Evolutionary conservation across 345 rosid species (phyloP).

Genomic region (Salix purpurea): DNA sequence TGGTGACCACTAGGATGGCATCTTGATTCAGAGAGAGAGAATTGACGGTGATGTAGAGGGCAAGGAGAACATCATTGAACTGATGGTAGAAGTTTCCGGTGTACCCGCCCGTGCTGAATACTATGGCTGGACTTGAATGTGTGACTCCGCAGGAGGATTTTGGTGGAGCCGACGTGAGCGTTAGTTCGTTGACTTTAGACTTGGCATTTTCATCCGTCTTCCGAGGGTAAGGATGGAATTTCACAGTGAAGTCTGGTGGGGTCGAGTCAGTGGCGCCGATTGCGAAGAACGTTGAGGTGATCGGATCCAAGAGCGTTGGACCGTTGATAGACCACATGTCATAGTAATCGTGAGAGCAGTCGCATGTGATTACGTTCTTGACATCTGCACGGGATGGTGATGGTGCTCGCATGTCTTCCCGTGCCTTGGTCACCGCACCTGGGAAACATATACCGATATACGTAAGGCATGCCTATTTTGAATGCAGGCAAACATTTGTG

Average conservation of each 20-base stretch:
- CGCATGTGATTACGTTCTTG: slow-evolving; percentile 26
- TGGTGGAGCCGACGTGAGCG: slow-evolving; percentile 20
- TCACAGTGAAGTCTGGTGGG: slow-evolving; percentile 6
- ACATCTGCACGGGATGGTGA: background rate
- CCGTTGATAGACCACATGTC: slow-evolving; percentile 37
- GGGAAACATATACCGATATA: background rate
- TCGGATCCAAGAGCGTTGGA: slow-evolving; percentile 31
- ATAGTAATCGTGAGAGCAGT: slow-evolving; percentile 25
- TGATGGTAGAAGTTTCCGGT: slow-evolving; percentile 40
- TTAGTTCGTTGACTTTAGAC: slow-evolving; percentile 33
- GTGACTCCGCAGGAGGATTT: slow-evolving; percentile 19
- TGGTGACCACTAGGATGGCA: slow-evolving; percentile 14
- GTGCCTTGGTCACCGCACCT: background rate
- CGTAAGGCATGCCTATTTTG: background rate
- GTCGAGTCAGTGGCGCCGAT: background rate
- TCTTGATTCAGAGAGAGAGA: slow-evolving; percentile 20
- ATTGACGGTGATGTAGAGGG: slow-evolving; percentile 37
- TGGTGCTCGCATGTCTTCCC: background rate
- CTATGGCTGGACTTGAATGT: slow-evolving; percentile 31
- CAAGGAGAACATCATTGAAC: slow-evolving; percentile 31
- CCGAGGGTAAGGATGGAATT: slow-evolving; percentile 38
- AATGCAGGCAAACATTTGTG: no score
- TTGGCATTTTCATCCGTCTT: slow-evolving; percentile 29
- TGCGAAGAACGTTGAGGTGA: slow-evolving; percentile 23
- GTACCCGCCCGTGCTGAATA: slow-evolving; percentile 34